A percentile compares a stretch with the other conserved stretches of the same genome.
Conservation (phyloP, 2,329 filamentous ascomycete genomes). For the Stagonosporopsis cucurbitacearum region DNA sequence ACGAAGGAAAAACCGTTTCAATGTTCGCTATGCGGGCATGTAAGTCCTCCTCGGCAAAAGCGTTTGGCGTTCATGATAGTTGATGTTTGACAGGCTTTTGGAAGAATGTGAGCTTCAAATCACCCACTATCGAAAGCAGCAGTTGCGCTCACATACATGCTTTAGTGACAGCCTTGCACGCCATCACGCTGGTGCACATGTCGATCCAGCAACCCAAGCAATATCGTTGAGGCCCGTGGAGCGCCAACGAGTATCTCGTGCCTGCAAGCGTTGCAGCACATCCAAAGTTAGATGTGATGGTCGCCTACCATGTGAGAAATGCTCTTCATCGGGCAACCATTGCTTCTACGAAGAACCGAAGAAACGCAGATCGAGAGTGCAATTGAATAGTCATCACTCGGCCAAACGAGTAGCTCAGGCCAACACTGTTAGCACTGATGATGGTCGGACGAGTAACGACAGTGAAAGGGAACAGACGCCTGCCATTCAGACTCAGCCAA, state of each 20-base stretch:
- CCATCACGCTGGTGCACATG: not conserved
- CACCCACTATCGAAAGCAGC: not conserved
- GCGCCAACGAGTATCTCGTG: slow-evolving; percentile 3
- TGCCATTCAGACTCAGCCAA: not conserved
- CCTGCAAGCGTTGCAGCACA: slow-evolving; percentile 10
- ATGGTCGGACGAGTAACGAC: not conserved
- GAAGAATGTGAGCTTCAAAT: not conserved
- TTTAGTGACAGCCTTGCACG: not conserved
- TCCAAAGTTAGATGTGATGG: slow-evolving; percentile 12
- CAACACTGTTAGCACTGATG: not conserved
- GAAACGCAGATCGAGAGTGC: not conserved
- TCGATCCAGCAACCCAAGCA: not conserved
- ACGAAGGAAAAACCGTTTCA: slow-evolving; percentile 2
- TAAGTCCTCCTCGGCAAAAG: not conserved
- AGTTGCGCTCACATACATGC: not conserved
- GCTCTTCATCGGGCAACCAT: not conserved
- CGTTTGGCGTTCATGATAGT: not conserved
- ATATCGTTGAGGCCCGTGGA: not conserved
- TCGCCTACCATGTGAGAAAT: not conserved
- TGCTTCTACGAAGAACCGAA: slow-evolving; percentile 7
- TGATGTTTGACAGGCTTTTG: not conserved
- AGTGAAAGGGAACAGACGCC: not conserved
- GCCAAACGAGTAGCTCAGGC: not conserved
- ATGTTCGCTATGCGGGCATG: slow-evolving; percentile 2
- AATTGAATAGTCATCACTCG: not conserved